Conservation (phyloP, 2,329 filamentous ascomycete genomes). For the Sporothrix dimorphospora region DNA sequence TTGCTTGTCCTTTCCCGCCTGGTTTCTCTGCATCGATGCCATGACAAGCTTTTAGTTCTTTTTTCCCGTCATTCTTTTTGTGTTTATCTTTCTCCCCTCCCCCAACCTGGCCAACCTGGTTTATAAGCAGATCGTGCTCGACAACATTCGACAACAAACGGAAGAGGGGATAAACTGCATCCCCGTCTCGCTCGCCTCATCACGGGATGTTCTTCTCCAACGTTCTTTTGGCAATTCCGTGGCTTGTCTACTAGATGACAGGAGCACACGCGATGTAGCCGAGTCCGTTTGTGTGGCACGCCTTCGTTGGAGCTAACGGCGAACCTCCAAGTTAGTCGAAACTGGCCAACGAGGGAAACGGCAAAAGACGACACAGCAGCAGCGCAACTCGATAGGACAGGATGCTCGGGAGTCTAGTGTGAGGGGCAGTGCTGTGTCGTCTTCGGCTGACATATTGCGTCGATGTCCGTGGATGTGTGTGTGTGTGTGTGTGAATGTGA, state of each 20-base stretch:
- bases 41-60: neutral
- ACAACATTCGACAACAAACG: neutral
- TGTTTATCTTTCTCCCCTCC: neutral
- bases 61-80: neutral
- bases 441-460: constrained; percentile 18
- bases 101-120: neutral
- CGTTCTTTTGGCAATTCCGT: neutral
- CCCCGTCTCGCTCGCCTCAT: neutral
- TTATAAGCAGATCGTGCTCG: constrained; percentile 3
- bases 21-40: neutral
- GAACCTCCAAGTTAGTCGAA: neutral
- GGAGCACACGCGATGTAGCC: constrained; percentile 4
- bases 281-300: neutral
- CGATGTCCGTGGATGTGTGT: neutral
- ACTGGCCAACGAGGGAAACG: neutral
- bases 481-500: neutral
- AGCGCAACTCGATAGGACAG: neutral
- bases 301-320: neutral
- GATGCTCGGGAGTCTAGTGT: neutral
- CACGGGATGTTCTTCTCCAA: neutral
- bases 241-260: neutral
- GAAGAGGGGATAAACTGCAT: neutral
- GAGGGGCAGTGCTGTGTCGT: neutral
- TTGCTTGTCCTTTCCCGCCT: neutral
- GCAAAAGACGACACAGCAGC: neutral